Conservation (phyloP, 192 early-diverging fungal species). For the Glomus cerebriforme region DNA sequence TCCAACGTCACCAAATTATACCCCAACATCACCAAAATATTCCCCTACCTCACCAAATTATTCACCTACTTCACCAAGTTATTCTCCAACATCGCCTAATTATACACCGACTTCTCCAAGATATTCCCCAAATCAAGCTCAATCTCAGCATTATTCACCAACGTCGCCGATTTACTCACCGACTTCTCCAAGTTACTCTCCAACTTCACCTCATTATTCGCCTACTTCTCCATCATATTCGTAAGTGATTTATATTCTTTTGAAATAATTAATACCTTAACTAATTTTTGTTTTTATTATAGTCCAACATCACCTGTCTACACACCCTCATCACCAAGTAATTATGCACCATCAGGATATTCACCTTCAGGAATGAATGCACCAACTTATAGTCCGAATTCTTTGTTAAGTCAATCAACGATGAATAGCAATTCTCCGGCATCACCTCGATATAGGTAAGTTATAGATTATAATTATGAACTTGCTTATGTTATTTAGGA, state of each 20-base stretch:
- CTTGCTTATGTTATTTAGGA: no score
- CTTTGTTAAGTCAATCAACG: neutral
- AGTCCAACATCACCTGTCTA: conserved; percentile 29
- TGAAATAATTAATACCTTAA: neutral
- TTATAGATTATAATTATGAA: neutral
- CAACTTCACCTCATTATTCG: conserved; percentile 35
- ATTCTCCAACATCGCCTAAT: conserved; percentile 65
- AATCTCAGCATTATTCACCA: conserved; percentile 58
- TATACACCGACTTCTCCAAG: conserved; percentile 70
- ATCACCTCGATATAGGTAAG: conserved; percentile 22
- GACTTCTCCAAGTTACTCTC: conserved; percentile 50
- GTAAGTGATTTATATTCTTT: conserved; percentile 5
- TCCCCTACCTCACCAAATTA: conserved; percentile 67
- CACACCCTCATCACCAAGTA: conserved; percentile 16
- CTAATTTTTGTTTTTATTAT: neutral
- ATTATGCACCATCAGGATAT: neutral
- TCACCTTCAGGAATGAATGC: neutral
- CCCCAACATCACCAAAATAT: conserved; percentile 74
- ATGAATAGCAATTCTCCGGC: neutral
- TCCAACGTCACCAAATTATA: conserved; percentile 76
- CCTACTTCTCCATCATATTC: conserved; percentile 29
- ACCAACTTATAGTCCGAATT: neutral
- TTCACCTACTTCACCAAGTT: conserved; percentile 65
- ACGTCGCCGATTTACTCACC: conserved; percentile 69
- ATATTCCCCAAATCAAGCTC: conserved; percentile 58